Percentiles rank a stretch among this genome's conserved stretches.
These are phyloP conservation scores for Naganishia antarctica DNA, from an alignment of 768 basidiomycete genomes.

Conservation along the genomic window DNA sequence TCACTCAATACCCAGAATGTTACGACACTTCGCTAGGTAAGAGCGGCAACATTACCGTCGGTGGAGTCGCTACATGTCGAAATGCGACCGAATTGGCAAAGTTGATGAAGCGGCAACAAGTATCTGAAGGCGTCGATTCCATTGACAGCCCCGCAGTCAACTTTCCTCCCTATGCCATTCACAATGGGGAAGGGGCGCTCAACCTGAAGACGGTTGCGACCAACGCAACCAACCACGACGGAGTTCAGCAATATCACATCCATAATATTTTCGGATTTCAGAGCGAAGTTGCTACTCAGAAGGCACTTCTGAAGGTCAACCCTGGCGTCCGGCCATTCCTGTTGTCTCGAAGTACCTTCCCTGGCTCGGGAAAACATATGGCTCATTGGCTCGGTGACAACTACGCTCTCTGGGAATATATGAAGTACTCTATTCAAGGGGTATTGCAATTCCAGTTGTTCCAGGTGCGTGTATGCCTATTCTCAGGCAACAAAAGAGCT, in stretches of 20 bases:
- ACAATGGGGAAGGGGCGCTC: slow-evolving; percentile 68
- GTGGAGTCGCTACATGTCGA: slow-evolving; percentile 19
- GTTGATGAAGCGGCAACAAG: slow-evolving; percentile 52
- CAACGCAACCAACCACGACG: slow-evolving; percentile 65
- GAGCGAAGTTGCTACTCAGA: slow-evolving; percentile 64
- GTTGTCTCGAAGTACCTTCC: slow-evolving; percentile 45
- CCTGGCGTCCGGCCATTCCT: slow-evolving; percentile 62
- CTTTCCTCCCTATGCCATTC: slow-evolving; percentile 62
- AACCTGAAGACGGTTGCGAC: slow-evolving; percentile 60
- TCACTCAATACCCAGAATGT: slow-evolving; percentile 61
- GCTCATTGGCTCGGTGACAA: slow-evolving; percentile 63
- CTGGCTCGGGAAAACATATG: slow-evolving; percentile 33
- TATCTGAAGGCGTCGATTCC: slow-evolving; percentile 50
- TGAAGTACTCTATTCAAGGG: slow-evolving; percentile 67
- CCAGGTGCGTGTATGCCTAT: slow-evolving; percentile 60
- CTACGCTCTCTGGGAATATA: slow-evolving; percentile 67
- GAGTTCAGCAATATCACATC: slow-evolving; percentile 49
- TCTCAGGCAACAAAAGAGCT: too few relatives aligned
- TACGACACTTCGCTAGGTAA: slow-evolving; percentile 61
- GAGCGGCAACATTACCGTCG: slow-evolving; percentile 62
- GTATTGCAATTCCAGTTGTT: slow-evolving; percentile 77
- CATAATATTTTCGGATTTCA: slow-evolving; percentile 52
- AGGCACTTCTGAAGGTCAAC: slow-evolving; percentile 57
- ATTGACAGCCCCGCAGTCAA: slow-evolving; percentile 49
- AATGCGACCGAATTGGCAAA: slow-evolving; percentile 16